Evolutionary conservation across 306 rosid species (phyloP).

Genomic region (Cajanus cajan): DNA sequence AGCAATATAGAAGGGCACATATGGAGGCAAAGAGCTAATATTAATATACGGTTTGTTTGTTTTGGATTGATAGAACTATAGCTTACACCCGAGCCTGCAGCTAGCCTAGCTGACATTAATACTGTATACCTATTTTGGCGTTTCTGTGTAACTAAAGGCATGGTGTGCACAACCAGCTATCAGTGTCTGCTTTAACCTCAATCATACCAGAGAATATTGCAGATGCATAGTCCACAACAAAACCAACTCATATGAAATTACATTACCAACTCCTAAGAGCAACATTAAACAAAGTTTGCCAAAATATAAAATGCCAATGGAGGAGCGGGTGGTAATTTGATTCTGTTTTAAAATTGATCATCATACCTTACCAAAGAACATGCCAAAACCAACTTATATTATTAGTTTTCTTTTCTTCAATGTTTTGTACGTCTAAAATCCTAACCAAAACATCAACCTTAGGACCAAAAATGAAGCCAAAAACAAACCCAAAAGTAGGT

Average conservation of each 20-base stretch:
- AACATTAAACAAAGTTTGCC: slow-evolving; percentile 8
- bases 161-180: background rate
- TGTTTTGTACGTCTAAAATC: background rate
- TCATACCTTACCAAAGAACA: background rate
- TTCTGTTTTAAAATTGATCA: background rate
- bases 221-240: slow-evolving; percentile 11
- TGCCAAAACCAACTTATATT: slow-evolving; percentile 3
- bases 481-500: slow-evolving; percentile 17
- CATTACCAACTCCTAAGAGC: slow-evolving; percentile 23
- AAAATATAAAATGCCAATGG: background rate
- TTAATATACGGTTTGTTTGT: background rate
- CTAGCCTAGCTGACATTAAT: slow-evolving; percentile 20
- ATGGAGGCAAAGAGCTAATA: background rate
- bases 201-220: slow-evolving; percentile 22
- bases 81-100: background rate
- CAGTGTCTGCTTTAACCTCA: slow-evolving; percentile 21
- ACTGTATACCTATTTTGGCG: slow-evolving; percentile 3
- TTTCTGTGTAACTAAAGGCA: slow-evolving; percentile 11
- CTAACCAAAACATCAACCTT: background rate
- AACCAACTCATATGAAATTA: slow-evolving; percentile 11
- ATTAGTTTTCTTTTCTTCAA: background rate
- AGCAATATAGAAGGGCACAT: slow-evolving; percentile 4
- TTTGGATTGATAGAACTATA: background rate
- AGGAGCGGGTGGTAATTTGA: background rate
- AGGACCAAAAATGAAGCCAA: background rate